Conservation (phyloP, 2,329 filamentous ascomycete species). For the Cladophialophora bantiana region DNA sequence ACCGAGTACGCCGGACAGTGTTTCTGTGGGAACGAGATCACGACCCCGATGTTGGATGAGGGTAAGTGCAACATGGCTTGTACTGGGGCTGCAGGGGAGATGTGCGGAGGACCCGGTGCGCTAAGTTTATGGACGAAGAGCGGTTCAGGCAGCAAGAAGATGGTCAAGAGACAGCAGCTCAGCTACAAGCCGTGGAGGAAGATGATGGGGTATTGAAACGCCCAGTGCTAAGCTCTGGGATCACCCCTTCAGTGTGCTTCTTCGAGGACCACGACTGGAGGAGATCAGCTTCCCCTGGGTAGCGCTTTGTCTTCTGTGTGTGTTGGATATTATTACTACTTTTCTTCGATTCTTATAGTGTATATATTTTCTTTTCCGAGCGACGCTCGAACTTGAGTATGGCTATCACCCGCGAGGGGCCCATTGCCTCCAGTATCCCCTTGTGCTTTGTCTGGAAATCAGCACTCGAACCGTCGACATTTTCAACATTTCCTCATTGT, state of each 20-base stretch:
- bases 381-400: not conserved
- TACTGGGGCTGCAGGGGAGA: slow-evolving; percentile 54
- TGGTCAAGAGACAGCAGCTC: slow-evolving; percentile 26
- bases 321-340: slow-evolving; percentile 1
- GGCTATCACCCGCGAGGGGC: not conserved
- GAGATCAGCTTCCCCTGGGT: not conserved
- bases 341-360: slow-evolving; percentile 4
- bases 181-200: slow-evolving; percentile 3
- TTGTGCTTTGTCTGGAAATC: not conserved
- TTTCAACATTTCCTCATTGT: too few species aligned
- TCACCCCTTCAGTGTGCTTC: not conserved
- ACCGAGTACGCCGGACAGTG: slow-evolving; percentile 59
- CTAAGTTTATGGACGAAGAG: slow-evolving; percentile 35
- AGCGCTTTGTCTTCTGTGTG: not conserved
- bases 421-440: not conserved
- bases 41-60: slow-evolving; percentile 24
- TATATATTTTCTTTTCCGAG: not conserved
- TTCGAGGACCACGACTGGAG: not conserved
- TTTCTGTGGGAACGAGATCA: slow-evolving; percentile 54
- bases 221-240: not conserved
- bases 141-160: slow-evolving; percentile 10
- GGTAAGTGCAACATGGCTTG: slow-evolving; percentile 41
- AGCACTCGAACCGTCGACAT: too few species aligned
- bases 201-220: not conserved
- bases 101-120: slow-evolving; percentile 57